Evolutionary conservation across 345 rosid genomes (phyloP).

Genomic region (Sonneratia alba): DNA sequence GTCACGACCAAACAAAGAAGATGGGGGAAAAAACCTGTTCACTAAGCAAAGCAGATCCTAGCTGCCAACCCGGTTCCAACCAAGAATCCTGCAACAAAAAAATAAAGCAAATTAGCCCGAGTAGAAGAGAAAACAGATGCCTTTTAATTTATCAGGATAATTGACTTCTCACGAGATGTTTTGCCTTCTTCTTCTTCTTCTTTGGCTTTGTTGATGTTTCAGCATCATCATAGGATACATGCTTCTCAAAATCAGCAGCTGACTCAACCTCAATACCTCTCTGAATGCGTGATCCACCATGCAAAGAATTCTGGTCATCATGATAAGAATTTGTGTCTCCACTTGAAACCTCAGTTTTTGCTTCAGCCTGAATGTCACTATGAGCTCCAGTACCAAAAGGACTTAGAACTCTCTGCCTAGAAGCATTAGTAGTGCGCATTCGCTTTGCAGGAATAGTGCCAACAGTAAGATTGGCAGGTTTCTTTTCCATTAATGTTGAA

Average conservation of each 20-base stretch:
- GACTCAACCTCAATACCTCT: constrained; percentile 84
- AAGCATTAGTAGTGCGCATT: constrained; percentile 79
- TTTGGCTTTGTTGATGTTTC: constrained; percentile 73
- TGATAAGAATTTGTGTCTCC: constrained; percentile 94
- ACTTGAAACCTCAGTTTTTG: constrained; percentile 85
- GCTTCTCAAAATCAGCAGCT: constrained; percentile 57
- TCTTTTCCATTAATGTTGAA: constrained; percentile 46
- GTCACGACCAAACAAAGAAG: not conserved
- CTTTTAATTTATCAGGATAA: not conserved
- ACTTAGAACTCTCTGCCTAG: constrained; percentile 65
- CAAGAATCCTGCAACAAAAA: constrained; percentile 54
- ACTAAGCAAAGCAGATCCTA: constrained; percentile 30
- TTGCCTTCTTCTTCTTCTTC: constrained; percentile 71
- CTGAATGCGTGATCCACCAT: constrained; percentile 58
- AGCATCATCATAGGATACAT: constrained; percentile 51
- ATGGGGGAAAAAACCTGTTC: not conserved
- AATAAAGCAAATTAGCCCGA: constrained; percentile 14
- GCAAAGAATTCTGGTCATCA: constrained; percentile 84
- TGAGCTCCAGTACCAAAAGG: constrained; percentile 51
- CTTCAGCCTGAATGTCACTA: constrained; percentile 38
- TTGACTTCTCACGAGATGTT: constrained; percentile 36
- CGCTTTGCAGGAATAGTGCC: constrained; percentile 87
- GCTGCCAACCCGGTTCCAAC: constrained; percentile 72
- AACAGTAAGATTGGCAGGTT: constrained; percentile 45
- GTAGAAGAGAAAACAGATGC: constrained; percentile 7